Conservation (phyloP, 441 rosid species). For the Manihot esculenta region DNA sequence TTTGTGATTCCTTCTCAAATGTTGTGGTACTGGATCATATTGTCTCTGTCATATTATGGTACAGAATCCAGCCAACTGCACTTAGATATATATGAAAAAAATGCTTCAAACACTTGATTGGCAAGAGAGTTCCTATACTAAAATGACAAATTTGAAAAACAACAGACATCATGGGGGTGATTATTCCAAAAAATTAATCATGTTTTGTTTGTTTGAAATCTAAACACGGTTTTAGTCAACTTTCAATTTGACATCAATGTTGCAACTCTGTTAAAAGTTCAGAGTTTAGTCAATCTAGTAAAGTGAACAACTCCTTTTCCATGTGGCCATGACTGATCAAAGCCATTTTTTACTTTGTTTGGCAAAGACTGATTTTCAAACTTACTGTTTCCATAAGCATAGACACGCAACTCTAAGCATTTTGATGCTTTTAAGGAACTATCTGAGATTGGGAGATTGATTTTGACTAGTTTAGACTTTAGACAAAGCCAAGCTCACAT, state of each 20-base stretch:
- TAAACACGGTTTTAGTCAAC: not conserved
- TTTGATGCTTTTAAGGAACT: not conserved
- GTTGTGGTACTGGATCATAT: too few relatives aligned
- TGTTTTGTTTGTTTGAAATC: not conserved
- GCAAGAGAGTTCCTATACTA: too few relatives aligned
- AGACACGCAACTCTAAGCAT: not conserved
- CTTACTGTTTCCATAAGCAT: not conserved
- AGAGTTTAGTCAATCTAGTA: not conserved
- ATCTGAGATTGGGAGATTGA: not conserved
- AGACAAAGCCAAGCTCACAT: not conserved
- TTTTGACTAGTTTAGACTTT: conserved; percentile 1
- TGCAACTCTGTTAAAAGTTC: not conserved
- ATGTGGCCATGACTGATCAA: not conserved
- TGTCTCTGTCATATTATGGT: too few relatives aligned
- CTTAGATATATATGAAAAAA: too few relatives aligned
- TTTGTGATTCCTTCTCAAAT: too few relatives aligned
- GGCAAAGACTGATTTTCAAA: not conserved
- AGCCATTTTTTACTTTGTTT: not conserved
- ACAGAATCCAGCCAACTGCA: too few relatives aligned
- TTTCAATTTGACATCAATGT: not conserved
- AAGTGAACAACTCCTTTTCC: not conserved
- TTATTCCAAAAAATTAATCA: not conserved
- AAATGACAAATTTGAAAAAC: too few relatives aligned
- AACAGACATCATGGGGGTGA: too few relatives aligned
- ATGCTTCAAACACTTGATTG: too few relatives aligned